Conservation (phyloP, 805 yeast species). For the baker's yeast (Saccharomyces cerevisiae) region DNA sequence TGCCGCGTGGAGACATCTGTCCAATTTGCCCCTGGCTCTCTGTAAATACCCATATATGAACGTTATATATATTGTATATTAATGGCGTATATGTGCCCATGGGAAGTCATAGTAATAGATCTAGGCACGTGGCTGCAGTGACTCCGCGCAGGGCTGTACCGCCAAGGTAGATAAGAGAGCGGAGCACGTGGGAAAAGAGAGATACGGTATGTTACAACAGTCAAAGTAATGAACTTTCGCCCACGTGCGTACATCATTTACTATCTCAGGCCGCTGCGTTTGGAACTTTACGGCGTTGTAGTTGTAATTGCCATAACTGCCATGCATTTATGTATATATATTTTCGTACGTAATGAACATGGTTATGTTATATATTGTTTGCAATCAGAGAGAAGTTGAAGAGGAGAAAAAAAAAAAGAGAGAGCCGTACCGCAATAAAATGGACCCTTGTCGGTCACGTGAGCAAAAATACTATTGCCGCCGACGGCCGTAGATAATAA, state of each 20-base stretch:
- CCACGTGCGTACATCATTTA: neutral
- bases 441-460: neutral
- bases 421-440: neutral
- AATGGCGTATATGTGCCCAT: slow-evolving; percentile 26
- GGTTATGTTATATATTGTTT: neutral
- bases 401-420: neutral
- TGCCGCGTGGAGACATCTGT: neutral
- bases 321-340: neutral
- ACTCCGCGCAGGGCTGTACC: neutral
- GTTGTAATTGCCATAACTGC: neutral
- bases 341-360: neutral
- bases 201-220: neutral
- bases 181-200: neutral
- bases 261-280: neutral
- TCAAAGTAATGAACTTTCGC: neutral
- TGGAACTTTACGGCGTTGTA: neutral
- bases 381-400: neutral
- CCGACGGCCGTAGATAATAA: neutral
- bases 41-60: neutral
- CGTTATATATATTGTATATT: neutral
- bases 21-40: too few relatives aligned
- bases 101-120: neutral
- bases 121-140: neutral
- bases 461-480: neutral
- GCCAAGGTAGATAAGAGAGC: neutral